These are phyloP conservation scores for Kwoniella botswanensis DNA, from an alignment of 768 basidiomycete species.

Conservation along the genomic window DNA sequence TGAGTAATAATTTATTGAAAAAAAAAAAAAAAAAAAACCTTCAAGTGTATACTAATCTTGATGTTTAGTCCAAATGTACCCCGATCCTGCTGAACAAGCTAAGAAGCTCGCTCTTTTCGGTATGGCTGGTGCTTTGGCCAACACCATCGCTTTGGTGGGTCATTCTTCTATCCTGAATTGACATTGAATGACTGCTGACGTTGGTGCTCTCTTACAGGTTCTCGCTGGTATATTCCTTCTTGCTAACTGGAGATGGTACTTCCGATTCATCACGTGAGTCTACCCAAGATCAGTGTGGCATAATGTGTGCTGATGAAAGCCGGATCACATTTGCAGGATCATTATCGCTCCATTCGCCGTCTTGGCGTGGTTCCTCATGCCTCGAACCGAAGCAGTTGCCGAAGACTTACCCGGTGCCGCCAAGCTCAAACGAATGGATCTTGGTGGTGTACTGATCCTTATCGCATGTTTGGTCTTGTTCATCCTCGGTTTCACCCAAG, in stretches of 20 bases:
- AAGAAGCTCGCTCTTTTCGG: slow-evolving; percentile 54
- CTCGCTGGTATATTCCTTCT: slow-evolving; percentile 53
- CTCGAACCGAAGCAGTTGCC: slow-evolving; percentile 49
- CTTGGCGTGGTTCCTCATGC: slow-evolving; percentile 51
- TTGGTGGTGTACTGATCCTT: slow-evolving; percentile 47
- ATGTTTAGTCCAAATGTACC: slow-evolving; percentile 45
- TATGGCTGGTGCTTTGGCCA: slow-evolving; percentile 49
- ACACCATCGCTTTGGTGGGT: slow-evolving; percentile 45
- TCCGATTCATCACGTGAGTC: slow-evolving; percentile 51
- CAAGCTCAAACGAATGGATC: slow-evolving; percentile 53
- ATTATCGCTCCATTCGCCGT: slow-evolving; percentile 42
- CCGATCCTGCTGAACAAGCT: slow-evolving; percentile 47
- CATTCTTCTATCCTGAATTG: too few relatives aligned
- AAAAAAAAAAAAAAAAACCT: too few relatives aligned
- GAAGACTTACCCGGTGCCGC: slow-evolving; percentile 41
- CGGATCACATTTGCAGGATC: slow-evolving; percentile 4
- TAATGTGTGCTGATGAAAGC: neutral
- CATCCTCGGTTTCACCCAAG: slow-evolving; percentile 54
- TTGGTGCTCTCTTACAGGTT: slow-evolving; percentile 13
- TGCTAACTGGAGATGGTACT: slow-evolving; percentile 56
- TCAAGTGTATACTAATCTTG: too few relatives aligned
- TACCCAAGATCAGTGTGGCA: neutral
- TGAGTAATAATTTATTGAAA: slow-evolving; percentile 4
- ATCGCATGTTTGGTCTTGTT: slow-evolving; percentile 49
- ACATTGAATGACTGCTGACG: neutral